Conservation (phyloP, 495 filamentous ascomycete species). For the Neurospora tetrasperma region DNA sequence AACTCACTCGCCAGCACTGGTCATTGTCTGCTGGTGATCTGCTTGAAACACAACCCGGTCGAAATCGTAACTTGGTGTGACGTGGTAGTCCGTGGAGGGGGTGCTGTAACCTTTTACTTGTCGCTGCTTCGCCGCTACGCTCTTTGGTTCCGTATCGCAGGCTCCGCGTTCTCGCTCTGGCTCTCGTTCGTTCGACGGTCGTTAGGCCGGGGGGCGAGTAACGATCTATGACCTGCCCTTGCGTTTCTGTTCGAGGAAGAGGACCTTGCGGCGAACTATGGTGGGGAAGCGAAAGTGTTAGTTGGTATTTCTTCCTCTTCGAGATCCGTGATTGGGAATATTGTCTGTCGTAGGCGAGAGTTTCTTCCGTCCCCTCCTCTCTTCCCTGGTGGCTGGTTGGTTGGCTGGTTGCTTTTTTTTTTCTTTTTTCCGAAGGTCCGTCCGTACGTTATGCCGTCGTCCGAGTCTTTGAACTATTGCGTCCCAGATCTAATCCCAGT, state of each 20-base stretch:
- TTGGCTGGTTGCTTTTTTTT: neutral
- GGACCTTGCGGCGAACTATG: constrained; percentile 72
- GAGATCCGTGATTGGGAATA: too few relatives aligned
- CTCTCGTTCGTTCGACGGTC: neutral
- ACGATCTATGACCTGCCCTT: constrained; percentile 22
- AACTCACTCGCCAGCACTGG: neutral
- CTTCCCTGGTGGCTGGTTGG: neutral
- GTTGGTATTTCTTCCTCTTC: neutral
- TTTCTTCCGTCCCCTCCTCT: neutral
- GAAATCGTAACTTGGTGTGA: neutral
- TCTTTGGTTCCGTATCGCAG: neutral
- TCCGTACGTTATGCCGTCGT: neutral
- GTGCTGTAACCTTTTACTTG: neutral
- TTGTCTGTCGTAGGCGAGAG: neutral
- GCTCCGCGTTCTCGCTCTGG: neutral
- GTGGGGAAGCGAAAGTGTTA: neutral
- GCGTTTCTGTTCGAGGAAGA: constrained; percentile 86
- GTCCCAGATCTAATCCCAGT: neutral
- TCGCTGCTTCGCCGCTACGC: neutral
- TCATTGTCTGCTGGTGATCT: neutral
- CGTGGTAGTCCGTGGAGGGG: neutral
- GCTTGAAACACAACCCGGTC: neutral
- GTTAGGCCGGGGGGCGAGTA: neutral
- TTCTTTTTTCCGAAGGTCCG: neutral
- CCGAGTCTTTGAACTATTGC: neutral